A percentile compares a stretch with the other conserved stretches of the same genome.
These are phyloP conservation scores for Aureobasidium pullulans DNA, from an alignment of 2,329 filamentous ascomycete genomes.

Conservation along the genomic window DNA sequence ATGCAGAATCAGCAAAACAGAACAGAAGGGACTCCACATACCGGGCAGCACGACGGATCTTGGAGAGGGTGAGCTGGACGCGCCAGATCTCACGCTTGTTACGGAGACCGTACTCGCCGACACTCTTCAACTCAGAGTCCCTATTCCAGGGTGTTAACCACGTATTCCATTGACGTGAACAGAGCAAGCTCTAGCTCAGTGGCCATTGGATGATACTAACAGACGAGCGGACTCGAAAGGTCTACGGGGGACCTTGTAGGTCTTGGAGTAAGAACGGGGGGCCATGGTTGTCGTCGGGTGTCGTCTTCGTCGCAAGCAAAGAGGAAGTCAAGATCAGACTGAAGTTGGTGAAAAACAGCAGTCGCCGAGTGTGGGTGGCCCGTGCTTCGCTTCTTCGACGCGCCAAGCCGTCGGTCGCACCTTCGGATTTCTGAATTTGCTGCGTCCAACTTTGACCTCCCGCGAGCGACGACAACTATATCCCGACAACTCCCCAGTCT, in stretches of 20 bases:
- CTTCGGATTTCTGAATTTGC: background rate
- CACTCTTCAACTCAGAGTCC: slow-evolving; percentile 98
- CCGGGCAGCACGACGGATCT: slow-evolving; percentile 99
- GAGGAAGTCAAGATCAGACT: background rate
- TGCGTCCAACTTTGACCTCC: background rate
- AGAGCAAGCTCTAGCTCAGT: slow-evolving; percentile 99
- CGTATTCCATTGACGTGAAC: slow-evolving; percentile 80
- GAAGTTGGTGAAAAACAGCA: background rate
- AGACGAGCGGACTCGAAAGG: slow-evolving; percentile 99
- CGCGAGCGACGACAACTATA: slow-evolving; percentile 9
- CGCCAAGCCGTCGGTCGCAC: background rate
- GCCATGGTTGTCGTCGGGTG: slow-evolving; percentile 33
- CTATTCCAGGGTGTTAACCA: slow-evolving; percentile 63
- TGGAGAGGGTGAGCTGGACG: slow-evolving; percentile 98
- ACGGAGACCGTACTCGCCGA: slow-evolving; percentile 98
- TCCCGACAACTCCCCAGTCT: slow-evolving; percentile 5
- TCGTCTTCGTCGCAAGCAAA: background rate
- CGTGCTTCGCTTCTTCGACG: background rate
- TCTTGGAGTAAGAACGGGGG: slow-evolving; percentile 85
- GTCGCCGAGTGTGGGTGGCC: background rate
- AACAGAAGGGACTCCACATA: slow-evolving; percentile 43
- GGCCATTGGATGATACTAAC: slow-evolving; percentile 84
- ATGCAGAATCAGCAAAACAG: slow-evolving; percentile 9
- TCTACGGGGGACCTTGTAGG: slow-evolving; percentile 92
- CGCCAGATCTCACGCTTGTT: slow-evolving; percentile 99